A percentile compares a stretch with the other conserved stretches of the same genome.
Conservation (phyloP, 2,329 filamentous ascomycete genomes). For the Neofusicoccum umdonicola region DNA sequence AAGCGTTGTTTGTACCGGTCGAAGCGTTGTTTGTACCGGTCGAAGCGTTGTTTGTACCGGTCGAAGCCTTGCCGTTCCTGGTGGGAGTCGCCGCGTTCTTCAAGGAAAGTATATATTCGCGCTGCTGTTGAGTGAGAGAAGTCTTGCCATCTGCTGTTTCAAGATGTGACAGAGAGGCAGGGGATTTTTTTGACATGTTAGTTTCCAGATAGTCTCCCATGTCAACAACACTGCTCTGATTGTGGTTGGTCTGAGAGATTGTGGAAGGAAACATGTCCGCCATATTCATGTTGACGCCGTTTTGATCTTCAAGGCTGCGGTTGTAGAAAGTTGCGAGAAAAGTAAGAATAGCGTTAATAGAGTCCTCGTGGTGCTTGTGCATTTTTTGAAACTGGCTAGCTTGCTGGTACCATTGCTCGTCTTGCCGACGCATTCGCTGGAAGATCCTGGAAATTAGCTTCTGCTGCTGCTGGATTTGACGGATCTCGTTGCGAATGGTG, state of each 20-base stretch:
- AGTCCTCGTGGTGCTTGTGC: conserved; percentile 95
- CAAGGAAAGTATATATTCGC: conserved; percentile 47
- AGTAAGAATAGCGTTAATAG: conserved; percentile 96
- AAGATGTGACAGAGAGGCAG: conserved; percentile 47
- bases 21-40: conserved; percentile 15
- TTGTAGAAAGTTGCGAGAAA: conserved; percentile 97
- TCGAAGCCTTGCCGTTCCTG: conserved; percentile 21
- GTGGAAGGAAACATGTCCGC: conserved; percentile 79
- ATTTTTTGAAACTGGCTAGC: conserved; percentile 85
- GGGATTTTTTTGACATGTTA: conserved; percentile 30
- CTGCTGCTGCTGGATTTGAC: conserved; percentile 81
- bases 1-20: conserved; percentile 52
- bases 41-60: too few species aligned
- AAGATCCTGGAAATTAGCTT: conserved; percentile 82
- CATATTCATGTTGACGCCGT: conserved; percentile 74
- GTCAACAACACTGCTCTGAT: conserved; percentile 61
- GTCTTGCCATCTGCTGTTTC: conserved; percentile 46
- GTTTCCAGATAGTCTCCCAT: conserved; percentile 54
- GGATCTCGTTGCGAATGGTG: conserved; percentile 74
- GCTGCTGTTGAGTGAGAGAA: conserved; percentile 48
- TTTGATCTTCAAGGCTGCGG: conserved; percentile 83
- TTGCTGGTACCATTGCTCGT: conserved; percentile 83
- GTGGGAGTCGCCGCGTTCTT: conserved; percentile 42
- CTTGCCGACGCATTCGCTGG: conserved; percentile 75
- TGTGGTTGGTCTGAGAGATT: conserved; percentile 45